Percentiles rank a stretch among this genome's conserved stretches.
Evolutionary conservation across 2,329 filamentous ascomycete species (phyloP).

Genomic region (Pyrenophora graminea): DNA sequence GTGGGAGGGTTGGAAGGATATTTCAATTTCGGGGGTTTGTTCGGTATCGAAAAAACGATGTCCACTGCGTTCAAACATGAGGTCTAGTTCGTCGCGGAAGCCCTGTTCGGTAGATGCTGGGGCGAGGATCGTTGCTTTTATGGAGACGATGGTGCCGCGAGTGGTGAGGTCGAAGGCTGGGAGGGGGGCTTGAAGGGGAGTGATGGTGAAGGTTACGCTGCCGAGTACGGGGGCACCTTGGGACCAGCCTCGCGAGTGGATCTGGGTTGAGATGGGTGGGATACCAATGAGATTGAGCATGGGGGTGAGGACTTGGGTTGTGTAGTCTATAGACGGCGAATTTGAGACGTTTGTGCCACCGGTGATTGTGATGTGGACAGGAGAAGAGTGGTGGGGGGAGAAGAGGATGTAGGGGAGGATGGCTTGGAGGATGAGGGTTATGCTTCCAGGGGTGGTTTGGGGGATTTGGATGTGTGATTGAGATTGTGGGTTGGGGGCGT

Average conservation of each 20-base stretch:
- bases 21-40: constrained; percentile 9
- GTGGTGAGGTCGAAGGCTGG: constrained; percentile 44
- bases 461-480: constrained; percentile 40
- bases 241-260: constrained; percentile 60
- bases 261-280: constrained; percentile 48
- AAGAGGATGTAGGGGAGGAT: constrained; percentile 63
- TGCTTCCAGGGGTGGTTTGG: constrained; percentile 54
- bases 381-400: constrained; percentile 17
- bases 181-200: constrained; percentile 44
- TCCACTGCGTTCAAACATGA: constrained; percentile 27
- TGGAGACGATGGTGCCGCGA: constrained; percentile 30
- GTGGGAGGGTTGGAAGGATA: constrained; percentile 49
- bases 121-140: constrained; percentile 48
- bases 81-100: constrained; percentile 32
- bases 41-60: constrained; percentile 18
- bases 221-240: constrained; percentile 54
- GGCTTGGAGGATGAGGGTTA: constrained; percentile 62
- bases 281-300: constrained; percentile 58
- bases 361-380: constrained; percentile 51
- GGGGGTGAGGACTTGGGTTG: constrained; percentile 60
- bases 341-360: constrained; percentile 64
- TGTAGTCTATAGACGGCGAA: constrained; percentile 61
- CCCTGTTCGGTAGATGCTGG: constrained; percentile 39
- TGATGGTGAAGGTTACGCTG: constrained; percentile 55
- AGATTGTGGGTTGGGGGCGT: background rate